These are phyloP conservation scores for Ulmus americana DNA, from an alignment of 331 rosid genomes.

Conservation along the genomic window DNA sequence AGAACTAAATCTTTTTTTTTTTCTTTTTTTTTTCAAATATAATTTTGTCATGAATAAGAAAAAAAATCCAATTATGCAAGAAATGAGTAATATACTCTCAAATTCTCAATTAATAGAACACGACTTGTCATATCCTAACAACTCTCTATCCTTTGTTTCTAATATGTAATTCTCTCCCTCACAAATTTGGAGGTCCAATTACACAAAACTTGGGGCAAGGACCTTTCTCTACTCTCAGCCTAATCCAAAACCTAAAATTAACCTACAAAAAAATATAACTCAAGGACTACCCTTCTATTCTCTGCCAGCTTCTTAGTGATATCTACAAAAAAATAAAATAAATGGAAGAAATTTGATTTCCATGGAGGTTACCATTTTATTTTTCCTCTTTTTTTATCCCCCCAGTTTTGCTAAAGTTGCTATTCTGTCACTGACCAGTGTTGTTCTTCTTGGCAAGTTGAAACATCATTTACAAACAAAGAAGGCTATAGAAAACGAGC, in stretches of 20 bases:
- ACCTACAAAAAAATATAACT: neutral
- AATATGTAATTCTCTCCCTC: neutral
- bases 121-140: neutral
- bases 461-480: slow-evolving; percentile 33
- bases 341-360: neutral
- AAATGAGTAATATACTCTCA: too few species aligned
- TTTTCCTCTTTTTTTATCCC: neutral
- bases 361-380: neutral
- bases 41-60: too few species aligned
- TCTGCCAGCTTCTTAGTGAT: neutral
- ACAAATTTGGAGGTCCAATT: neutral
- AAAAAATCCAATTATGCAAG: too few species aligned
- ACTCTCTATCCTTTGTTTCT: neutral
- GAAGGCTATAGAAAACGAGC: slow-evolving; percentile 50
- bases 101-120: too few species aligned
- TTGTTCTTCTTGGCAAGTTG: neutral
- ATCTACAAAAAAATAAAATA: neutral
- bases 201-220: neutral
- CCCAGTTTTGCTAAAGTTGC: neutral
- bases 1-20: too few species aligned
- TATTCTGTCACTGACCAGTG: neutral
- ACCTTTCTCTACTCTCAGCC: neutral
- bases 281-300: slow-evolving; percentile 2
- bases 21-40: too few species aligned
- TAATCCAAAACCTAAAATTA: neutral